These are phyloP conservation scores for Physcomitrium patens DNA, from an alignment of 225 moss, liverwort and hornwort species.

Conservation along the genomic window DNA sequence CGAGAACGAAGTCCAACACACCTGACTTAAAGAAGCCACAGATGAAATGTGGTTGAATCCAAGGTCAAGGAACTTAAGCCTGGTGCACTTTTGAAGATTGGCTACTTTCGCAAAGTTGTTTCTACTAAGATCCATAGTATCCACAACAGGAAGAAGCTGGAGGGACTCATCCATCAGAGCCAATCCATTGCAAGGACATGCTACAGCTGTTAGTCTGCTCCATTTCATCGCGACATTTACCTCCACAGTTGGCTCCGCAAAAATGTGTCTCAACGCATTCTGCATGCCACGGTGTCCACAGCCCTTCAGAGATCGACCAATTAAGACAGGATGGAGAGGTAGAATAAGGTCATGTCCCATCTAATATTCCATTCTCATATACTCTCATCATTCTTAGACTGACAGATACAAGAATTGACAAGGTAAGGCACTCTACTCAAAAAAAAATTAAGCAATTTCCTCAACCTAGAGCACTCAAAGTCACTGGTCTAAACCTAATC, in stretches of 20 bases:
- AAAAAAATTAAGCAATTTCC: constrained; percentile 6
- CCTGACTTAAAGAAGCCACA: constrained; percentile 77
- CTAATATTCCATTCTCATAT: constrained; percentile 13
- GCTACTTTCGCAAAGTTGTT: constrained; percentile 85
- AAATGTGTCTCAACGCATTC: constrained; percentile 95
- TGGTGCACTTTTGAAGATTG: constrained; percentile 82
- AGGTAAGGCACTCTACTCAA: constrained; percentile 5
- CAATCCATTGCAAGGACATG: constrained; percentile 90
- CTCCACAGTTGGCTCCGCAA: constrained; percentile 93
- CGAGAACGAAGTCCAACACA: constrained; percentile 23
- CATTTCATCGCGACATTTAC: constrained; percentile 82
- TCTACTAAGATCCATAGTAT: constrained; percentile 88
- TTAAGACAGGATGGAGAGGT: constrained; percentile 14
- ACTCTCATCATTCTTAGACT: constrained; percentile 5
- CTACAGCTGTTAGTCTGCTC: constrained; percentile 79
- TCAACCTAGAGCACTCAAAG: background rate
- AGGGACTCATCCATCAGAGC: constrained; percentile 94
- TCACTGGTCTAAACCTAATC: background rate
- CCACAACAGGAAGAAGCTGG: constrained; percentile 86
- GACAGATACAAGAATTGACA: background rate
- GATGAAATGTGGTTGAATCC: constrained; percentile 93
- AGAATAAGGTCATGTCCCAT: constrained; percentile 3
- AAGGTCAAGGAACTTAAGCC: constrained; percentile 83
- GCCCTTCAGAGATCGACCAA: constrained; percentile 27
- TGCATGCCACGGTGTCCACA: constrained; percentile 48